Evolutionary conservation across 2,329 filamentous ascomycete species (phyloP).

Genomic region (Penicillium sp.): DNA sequence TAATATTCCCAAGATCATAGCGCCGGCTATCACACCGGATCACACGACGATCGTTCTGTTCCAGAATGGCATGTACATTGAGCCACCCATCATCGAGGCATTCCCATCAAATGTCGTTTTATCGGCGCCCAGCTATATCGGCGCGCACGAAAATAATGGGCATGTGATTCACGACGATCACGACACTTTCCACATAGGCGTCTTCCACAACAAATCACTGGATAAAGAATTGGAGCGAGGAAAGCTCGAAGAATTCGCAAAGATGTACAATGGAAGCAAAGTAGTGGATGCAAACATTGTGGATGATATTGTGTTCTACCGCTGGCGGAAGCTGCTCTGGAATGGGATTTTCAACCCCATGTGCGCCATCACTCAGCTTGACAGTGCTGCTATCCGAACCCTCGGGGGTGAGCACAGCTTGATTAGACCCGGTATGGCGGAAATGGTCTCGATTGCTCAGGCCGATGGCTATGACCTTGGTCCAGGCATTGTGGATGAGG

Average conservation of each 20-base stretch:
- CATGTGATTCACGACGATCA: conserved; percentile 56
- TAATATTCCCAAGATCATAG: conserved; percentile 18
- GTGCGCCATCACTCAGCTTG: conserved; percentile 53
- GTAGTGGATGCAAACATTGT: conserved; percentile 44
- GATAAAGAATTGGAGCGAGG: not conserved
- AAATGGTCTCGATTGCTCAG: conserved; percentile 25
- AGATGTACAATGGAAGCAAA: conserved; percentile 52
- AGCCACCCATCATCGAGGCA: conserved; percentile 52
- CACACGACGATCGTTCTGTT: conserved; percentile 59
- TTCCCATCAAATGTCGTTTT: conserved; percentile 58
- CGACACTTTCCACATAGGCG: conserved; percentile 55
- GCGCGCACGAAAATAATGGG: conserved; percentile 54
- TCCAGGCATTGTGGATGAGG: conserved; percentile 9
- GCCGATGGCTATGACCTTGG: conserved; percentile 17
- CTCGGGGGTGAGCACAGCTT: conserved; percentile 38
- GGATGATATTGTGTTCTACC: conserved; percentile 27
- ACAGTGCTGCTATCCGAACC: conserved; percentile 54
- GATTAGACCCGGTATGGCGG: conserved; percentile 55
- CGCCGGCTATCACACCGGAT: conserved; percentile 53
- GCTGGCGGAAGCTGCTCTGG: conserved; percentile 49
- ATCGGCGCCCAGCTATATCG: conserved; percentile 56
- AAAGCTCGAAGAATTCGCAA: conserved; percentile 45
- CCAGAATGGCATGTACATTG: conserved; percentile 67
- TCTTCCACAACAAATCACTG: conserved; percentile 44
- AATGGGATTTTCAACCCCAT: conserved; percentile 57